A percentile compares a stretch with the other conserved stretches of the same genome.
phyloP scores from a whole-genome alignment of 495 filamentous ascomycete species.

The Platismatia glauca region DNA sequence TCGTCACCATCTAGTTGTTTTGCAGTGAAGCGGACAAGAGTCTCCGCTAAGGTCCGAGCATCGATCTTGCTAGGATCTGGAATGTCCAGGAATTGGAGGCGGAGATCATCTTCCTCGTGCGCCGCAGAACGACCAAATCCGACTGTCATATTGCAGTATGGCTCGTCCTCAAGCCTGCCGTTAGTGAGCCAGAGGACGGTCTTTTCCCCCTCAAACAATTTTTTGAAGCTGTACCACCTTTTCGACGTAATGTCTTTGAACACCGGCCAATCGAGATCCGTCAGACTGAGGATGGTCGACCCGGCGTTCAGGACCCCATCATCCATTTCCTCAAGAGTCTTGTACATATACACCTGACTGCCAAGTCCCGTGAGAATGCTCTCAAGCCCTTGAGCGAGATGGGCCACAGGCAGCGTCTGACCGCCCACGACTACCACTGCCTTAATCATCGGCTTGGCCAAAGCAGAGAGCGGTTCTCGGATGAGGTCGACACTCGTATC shows the following conservation, averaged over 20 bases:
- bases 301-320: not conserved
- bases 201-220: not conserved
- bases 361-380: not conserved
- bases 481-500: not conserved
- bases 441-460: not conserved
- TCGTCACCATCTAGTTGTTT: not conserved
- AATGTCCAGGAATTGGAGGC: conserved; percentile 28
- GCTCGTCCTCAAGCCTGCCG: conserved; percentile 29
- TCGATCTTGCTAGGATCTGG: conserved; percentile 11
- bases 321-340: conserved; percentile 1
- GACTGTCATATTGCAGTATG: conserved; percentile 33
- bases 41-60: not conserved
- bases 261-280: conserved; percentile 1
- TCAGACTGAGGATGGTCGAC: not conserved
- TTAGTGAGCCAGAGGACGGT: conserved; percentile 34
- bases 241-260: conserved; percentile 2
- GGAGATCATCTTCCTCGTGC: conserved; percentile 24
- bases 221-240: conserved; percentile 5
- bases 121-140: conserved; percentile 32
- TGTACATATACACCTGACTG: not conserved
- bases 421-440: not conserved
- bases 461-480: not conserved
- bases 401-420: not conserved
- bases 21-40: not conserved
- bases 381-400: conserved; percentile 1